phyloP scores from a whole-genome alignment of 345 rosid genomes.

The Cardamine occulta region DNA sequence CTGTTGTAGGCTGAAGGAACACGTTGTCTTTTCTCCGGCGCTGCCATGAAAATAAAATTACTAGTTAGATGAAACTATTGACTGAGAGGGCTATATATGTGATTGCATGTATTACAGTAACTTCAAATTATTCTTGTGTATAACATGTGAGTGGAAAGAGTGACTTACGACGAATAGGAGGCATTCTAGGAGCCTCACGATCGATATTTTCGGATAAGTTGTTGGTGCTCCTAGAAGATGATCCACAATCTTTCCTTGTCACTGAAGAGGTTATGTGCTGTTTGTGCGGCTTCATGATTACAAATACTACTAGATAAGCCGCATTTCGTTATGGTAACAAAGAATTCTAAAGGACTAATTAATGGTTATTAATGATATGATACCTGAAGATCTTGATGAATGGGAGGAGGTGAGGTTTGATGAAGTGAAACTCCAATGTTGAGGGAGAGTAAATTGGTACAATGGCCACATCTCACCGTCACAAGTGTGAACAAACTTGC shows the following conservation, averaged over 20 bases:
- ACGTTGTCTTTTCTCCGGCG: constrained; percentile 97
- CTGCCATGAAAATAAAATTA: constrained; percentile 45
- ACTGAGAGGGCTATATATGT: background rate
- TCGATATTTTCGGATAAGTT: constrained; percentile 55
- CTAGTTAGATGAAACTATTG: background rate
- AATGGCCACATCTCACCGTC: constrained; percentile 96
- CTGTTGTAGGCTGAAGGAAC: constrained; percentile 98
- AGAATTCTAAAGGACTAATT: background rate
- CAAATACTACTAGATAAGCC: constrained; percentile 25
- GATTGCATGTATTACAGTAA: constrained; percentile 4
- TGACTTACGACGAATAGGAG: constrained; percentile 79
- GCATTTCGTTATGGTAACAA: background rate
- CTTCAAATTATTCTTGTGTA: background rate
- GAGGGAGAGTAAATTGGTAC: constrained; percentile 84
- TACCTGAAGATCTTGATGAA: constrained; percentile 66
- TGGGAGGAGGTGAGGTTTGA: constrained; percentile 48
- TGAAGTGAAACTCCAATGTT: constrained; percentile 76
- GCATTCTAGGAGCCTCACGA: constrained; percentile 65
- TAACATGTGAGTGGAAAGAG: background rate
- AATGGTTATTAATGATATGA: background rate
- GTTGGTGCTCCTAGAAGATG: constrained; percentile 60
- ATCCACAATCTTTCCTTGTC: constrained; percentile 57
- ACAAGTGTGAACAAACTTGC: constrained; percentile 68
- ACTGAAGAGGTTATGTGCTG: constrained; percentile 52
- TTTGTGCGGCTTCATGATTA: constrained; percentile 54